Conservation (phyloP, 441 rosid species). For the Capsella rubella region DNA sequence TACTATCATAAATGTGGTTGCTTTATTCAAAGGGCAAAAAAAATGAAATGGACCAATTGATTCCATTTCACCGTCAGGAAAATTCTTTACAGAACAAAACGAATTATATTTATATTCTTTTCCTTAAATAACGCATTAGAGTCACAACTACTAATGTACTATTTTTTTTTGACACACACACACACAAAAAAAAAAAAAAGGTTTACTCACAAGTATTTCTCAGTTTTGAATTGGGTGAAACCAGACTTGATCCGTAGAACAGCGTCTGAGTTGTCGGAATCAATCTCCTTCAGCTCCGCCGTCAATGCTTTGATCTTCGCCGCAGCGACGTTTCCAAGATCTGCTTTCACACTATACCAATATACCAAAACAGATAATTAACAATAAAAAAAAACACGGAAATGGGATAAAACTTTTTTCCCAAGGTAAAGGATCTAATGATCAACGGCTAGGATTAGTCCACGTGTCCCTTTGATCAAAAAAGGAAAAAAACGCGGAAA, state of each 20-base stretch:
- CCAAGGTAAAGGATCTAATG: slow-evolving; percentile 21
- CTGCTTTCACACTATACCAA: slow-evolving; percentile 58
- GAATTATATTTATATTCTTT: neutral
- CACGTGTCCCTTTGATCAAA: neutral
- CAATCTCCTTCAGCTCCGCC: slow-evolving; percentile 66
- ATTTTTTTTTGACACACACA: too few species aligned
- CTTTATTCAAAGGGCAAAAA: slow-evolving; percentile 15
- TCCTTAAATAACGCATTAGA: neutral
- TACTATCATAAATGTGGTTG: slow-evolving; percentile 15
- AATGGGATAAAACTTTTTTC: neutral
- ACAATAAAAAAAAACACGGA: neutral
- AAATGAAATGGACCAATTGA: slow-evolving; percentile 20
- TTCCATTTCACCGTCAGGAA: slow-evolving; percentile 25
- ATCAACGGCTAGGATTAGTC: slow-evolving; percentile 31
- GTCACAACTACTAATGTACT: neutral
- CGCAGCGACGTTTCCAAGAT: slow-evolving; percentile 75
- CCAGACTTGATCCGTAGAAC: slow-evolving; percentile 66
- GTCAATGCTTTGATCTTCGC: slow-evolving; percentile 80
- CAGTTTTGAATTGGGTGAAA: slow-evolving; percentile 70
- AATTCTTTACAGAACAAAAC: slow-evolving; percentile 19
- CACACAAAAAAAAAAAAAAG: too few species aligned
- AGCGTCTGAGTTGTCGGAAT: slow-evolving; percentile 53
- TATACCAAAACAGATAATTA: neutral
- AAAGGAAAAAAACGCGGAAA: neutral
- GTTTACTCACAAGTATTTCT: slow-evolving; percentile 70